Conservation (phyloP, 306 rosid species). For the Prunus armeniaca region DNA sequence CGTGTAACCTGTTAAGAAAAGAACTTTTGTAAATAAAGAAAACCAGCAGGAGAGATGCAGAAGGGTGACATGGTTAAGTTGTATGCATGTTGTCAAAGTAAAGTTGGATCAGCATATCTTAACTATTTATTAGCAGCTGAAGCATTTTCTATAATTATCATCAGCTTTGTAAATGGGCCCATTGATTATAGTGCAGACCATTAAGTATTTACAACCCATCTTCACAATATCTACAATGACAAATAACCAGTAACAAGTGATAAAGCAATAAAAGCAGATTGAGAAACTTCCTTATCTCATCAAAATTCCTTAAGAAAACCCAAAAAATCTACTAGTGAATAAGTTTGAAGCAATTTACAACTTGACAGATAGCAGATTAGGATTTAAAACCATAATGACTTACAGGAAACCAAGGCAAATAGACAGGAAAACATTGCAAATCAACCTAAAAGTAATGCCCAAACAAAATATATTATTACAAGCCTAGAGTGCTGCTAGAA, state of each 20-base stretch:
- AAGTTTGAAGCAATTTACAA: neutral
- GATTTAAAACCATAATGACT: neutral
- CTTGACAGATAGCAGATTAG: neutral
- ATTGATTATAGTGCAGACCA: neutral
- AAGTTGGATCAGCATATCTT: neutral
- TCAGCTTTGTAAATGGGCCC: neutral
- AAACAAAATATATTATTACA: neutral
- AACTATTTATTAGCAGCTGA: constrained; percentile 2
- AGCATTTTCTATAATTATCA: neutral
- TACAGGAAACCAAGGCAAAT: neutral
- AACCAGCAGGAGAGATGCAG: neutral
- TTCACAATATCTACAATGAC: neutral
- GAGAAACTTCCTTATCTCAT: neutral
- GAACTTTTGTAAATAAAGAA: neutral
- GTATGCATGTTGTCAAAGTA: neutral
- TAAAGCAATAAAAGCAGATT: neutral
- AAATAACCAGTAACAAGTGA: neutral
- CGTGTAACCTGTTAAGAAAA: constrained; percentile 60
- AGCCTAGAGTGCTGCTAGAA: neutral
- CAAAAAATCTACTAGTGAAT: too few relatives aligned
- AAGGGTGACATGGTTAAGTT: neutral
- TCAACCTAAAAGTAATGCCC: neutral
- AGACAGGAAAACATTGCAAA: neutral
- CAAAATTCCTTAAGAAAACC: neutral
- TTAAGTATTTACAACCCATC: neutral